Base-by-base conservation (phyloP, 345 rosid species). In the Pseudoturritis turrita region DNA sequence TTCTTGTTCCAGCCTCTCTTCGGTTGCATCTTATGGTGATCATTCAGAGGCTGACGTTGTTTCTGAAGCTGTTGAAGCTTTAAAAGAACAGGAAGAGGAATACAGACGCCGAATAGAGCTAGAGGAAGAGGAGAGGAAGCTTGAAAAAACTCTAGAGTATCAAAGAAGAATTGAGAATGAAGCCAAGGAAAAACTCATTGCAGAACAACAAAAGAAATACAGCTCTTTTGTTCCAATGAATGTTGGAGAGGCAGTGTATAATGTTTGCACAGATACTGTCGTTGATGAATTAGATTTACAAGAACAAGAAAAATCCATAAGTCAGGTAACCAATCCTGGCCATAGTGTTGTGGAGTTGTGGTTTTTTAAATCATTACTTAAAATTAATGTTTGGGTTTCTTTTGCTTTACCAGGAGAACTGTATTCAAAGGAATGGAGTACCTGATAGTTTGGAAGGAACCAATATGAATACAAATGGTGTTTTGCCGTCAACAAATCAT, bases 111-210 rank as follows among this genome's bases (percentile, higher is more conserved):
- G 71, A 81, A 75, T 85, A 70, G 96, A 91, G 87, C 88, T 86
- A 67, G 96, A 89, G 82, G 94, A 80, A 50, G 97, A 91, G 89
- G 99, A 87, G 73, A 84, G 86, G 76, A 91, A 88, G 83, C 96
- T 91, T 25, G 88, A 88, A 80, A 93, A 85, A 81, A 83, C 94
- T 31, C 70, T 95, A 61, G 93, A 88, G 79, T 88, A 89, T 76
- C 99, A 91, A 80, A 89, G 96, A 72, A 80, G 73, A 74, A 86
- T 91, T 74, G 97, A 95, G 87, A 80, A 88, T 80, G 97, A 88
- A 84, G 92, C 96, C 55, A 95, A 95, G 75, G 81, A 77, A 81
- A 89, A 92, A 81, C 97, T 82, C 63, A 90, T 88, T 63, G 90
- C 87, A 19, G 96, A 87, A 84, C 93, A 88, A 68, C 87, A 83